Evolutionary conservation across 129 eudicot species (phyloP), one percentile per base, ranked within the genome.

Genomic region (Flaveria robusta): DNA sequence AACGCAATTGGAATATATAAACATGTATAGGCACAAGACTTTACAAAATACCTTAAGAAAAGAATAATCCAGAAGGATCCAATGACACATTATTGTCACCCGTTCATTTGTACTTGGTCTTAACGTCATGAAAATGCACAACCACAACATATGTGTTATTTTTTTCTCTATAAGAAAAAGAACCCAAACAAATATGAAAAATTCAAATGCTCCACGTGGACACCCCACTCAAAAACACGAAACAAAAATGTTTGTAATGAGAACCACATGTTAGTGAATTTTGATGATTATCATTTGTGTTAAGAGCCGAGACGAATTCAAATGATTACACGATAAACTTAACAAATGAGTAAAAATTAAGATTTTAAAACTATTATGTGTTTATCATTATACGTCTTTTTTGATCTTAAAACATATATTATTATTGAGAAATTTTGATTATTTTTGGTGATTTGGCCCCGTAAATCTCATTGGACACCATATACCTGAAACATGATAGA

Each of bases 41-140:
- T 54, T 18, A 20, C 27, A 54, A 55, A 5, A 20, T 18, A 20
- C 62, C 27, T 54, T 5, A 19, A 19, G 12, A 34, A 34, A 34
- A 18, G 10, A 55, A 55, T 19, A 55, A 20, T 55, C 62, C 26
- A 9, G 62, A 55, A 54, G 19, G 27, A 19, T 55, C 52, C 19
- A 70, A 29, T 18, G 62, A 49, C 23, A 70, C 3, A 7, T 2
- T 10, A 16, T 49, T 4, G 13, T 20, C 27, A 55, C 46, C 75
- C 22, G 10, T 70, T 29, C 37, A 47, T 27, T 27, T 62, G 13
- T 20, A 65, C 60, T 43, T 42, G 24, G 11, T 10, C 59, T 18
- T 60, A 59, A 26, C 19, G 45, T 31, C 37, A 31, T 31, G 45
- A 60, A 47, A 27, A 27, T 24, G 24, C 77, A 76, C 70, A 69